phyloP scores from a whole-genome alignment of 495 filamentous ascomycete species.

The Penicillium mononematosum region DNA sequence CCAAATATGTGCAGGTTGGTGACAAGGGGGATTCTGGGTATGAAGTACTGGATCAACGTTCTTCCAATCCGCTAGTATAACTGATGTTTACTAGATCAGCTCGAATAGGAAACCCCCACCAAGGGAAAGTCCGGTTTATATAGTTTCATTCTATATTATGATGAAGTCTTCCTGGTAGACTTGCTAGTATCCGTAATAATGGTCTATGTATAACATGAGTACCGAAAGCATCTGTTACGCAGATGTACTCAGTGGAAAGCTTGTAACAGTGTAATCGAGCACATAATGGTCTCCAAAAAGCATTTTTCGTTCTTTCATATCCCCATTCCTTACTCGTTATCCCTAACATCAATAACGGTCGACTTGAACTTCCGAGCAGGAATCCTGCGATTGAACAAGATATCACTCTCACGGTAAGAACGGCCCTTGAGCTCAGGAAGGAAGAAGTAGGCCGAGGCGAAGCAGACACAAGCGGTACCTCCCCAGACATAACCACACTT shows the following conservation, averaged over 20 bases:
- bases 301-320: not conserved
- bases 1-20: no score
- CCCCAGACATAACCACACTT: conserved; percentile 44
- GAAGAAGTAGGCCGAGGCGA: conserved; percentile 27
- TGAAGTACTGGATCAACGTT: no score
- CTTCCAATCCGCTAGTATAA: no score
- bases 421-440: conserved; percentile 43
- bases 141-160: not conserved
- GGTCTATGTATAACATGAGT: not conserved
- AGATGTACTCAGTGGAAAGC: not conserved
- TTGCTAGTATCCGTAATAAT: not conserved
- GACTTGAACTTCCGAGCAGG: conserved; percentile 38
- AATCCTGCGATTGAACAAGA: conserved; percentile 39
- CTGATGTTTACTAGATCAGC: no score
- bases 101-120: no score
- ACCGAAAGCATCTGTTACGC: not conserved
- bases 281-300: not conserved
- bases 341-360: conserved; percentile 50
- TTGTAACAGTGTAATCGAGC: not conserved
- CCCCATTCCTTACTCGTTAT: conserved; percentile 43
- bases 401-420: conserved; percentile 43
- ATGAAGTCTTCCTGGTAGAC: not conserved
- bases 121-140: no score
- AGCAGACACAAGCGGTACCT: conserved; percentile 23
- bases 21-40: no score